A percentile compares a stretch with the other conserved stretches of the same genome.
Conservation (phyloP, 306 rosid species). For the Vigna hirtella region DNA sequence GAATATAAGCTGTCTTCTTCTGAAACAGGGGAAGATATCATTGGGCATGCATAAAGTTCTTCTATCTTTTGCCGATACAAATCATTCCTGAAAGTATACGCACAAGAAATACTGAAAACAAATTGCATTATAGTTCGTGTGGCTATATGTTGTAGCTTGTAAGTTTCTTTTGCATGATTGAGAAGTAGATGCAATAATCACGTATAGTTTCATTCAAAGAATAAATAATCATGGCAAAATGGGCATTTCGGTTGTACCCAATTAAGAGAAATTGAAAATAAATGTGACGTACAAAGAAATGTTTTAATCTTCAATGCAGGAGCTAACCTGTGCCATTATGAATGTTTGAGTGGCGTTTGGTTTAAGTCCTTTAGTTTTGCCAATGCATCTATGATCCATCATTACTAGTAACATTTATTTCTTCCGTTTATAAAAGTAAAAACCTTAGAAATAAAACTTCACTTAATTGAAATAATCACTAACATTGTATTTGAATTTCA, state of each 20-base stretch:
- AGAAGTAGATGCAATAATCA: conserved; percentile 52
- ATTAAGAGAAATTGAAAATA: conserved; percentile 24
- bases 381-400: neutral
- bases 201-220: conserved; percentile 47
- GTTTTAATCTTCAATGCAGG: neutral
- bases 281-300: conserved; percentile 42
- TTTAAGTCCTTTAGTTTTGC: conserved; percentile 32
- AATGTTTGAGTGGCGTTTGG: conserved; percentile 54
- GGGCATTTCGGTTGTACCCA: neutral
- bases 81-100: conserved; percentile 43
- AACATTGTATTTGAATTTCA: too few species aligned
- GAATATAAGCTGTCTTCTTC: conserved; percentile 37
- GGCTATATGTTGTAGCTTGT: conserved; percentile 70
- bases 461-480: too few species aligned
- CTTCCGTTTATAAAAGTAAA: too few species aligned
- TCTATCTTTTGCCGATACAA: neutral
- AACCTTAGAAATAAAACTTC: neutral
- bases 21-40: conserved; percentile 39
- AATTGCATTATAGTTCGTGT: conserved; percentile 40
- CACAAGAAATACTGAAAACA: conserved; percentile 37
- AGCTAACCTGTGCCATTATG: conserved; percentile 4
- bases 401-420: neutral
- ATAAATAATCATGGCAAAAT: conserved; percentile 43
- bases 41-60: conserved; percentile 52
- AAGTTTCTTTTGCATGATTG: conserved; percentile 88